Base-by-base conservation (phyloP, 2,329 filamentous ascomycete genomes). In the Alternaria longipes region DNA sequence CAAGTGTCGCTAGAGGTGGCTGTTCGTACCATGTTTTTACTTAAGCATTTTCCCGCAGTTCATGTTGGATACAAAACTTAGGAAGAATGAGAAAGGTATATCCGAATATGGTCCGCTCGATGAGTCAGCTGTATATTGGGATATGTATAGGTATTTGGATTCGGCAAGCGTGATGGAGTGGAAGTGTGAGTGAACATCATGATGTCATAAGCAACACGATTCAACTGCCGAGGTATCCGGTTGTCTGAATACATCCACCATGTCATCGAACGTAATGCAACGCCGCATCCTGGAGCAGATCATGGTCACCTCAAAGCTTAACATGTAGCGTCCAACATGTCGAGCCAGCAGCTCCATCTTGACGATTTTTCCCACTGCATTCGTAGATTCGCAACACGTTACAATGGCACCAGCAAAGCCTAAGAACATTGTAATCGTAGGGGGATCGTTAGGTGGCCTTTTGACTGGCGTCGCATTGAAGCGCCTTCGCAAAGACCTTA, bases 381-480 rank as follows among this genome's bases (percentile, higher is more conserved):
- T 12, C 32, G 0, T 24, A 26, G n/a, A 11, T 46, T 40, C 5
- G 9, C 24, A 54, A 30, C 12, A 24, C 32, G 34, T 16, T 42
- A 57, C 22, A 1, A 69, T 71, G 67, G 34, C 62, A 22, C 32
- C 52, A 50, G n/a, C 59, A 38, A 62, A 59, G 34, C 67, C 65
- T 9, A 68, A 69, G 32, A 66, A 69, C 36, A 70, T 72, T 7
- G 63, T 63, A 6, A 72, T 72, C 11, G 64, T 70, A 12, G 72
- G 70, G 34, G 70, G 65, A 22, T 74, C 67, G 5, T 38, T 73
- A 20, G 68, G 66, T 8, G 72, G 70, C 18, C 67, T 74, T 8
- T 60, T 72, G 16, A 60, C 62, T 3, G 68, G 66, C 5, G 59
- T 74, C 3, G 68, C 70, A 0, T 54, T 72, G 9, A 73, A 72